Base-by-base conservation (phyloP, 805 yeast genomes). In the Candida dajiaensis region DNA sequence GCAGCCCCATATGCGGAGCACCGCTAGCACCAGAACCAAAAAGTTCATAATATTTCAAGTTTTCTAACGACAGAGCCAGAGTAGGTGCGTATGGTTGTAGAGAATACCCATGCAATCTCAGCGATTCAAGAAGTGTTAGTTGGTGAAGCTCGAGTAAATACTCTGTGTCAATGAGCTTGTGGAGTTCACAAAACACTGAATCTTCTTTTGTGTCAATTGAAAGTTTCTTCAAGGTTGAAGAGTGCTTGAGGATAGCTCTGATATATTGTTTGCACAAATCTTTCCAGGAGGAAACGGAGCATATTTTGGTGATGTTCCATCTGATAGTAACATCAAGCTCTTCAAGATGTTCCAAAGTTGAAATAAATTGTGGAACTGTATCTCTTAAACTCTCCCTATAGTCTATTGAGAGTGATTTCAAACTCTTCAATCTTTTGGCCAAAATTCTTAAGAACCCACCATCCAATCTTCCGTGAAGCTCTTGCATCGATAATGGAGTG, bases 1-100 rank as follows among this genome's bases (percentile, higher is more conserved):
- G 81, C 20, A 76, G 60, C 0, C 82, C 83, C 67, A 73, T 59
- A 51, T 76, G 36, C 19, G 81, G 83, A 2, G 73, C 66, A 2
- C 78, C 79, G 1, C 80, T 77, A 0, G 82, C 73, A 21, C 71
- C 69, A 18, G 71, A 56, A 0, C 82, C 83, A 43, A 72, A 69
- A 2, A 78, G 58, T 57, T 76, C 76, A 9, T 79, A 55, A 28
- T 58, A 64, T 16, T 52, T 43, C 37, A 76, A 53, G 1, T 50
- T 45, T 2, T 57, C 54, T 5, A 72, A 55, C 2, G 41, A 25
- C 3, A 49, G 35, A 0, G 68, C 55, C 23, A 76, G 59, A n/a
- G 57, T 31, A 18, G 51, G 54, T 21, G 57, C 56, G 40, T 53
- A 61, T 4, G 63, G 59, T 12, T 61, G 56, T 18, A 64, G 38